Conservation (phyloP, 2,329 filamentous ascomycete species). For the Aschersonia sp. region DNA sequence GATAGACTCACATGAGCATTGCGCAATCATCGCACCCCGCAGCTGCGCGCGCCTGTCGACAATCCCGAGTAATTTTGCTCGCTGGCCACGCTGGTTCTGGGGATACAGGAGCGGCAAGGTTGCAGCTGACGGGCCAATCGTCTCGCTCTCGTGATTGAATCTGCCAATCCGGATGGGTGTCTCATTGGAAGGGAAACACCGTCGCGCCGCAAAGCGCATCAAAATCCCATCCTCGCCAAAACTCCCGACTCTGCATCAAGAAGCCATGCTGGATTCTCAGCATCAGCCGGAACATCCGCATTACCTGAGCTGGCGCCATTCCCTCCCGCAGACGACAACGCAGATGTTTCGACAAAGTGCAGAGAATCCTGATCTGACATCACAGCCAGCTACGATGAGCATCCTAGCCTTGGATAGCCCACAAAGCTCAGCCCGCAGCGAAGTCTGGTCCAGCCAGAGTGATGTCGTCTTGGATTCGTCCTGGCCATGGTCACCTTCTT, state of each 20-base stretch:
- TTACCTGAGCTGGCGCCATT: background rate
- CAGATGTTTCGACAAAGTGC: background rate
- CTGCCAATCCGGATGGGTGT: conserved; percentile 6
- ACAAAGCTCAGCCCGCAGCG: too few relatives aligned
- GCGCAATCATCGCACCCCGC: background rate
- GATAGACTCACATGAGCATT: background rate
- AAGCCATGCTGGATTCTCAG: background rate
- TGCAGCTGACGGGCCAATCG: background rate
- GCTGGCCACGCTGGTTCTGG: background rate
- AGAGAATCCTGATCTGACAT: background rate
- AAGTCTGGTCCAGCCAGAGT: too few relatives aligned
- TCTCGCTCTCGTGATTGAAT: too few relatives aligned
- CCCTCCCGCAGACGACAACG: background rate
- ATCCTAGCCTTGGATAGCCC: background rate
- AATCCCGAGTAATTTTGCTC: too few relatives aligned
- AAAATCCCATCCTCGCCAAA: conserved; percentile 6
- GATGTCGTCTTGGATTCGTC: too few relatives aligned
- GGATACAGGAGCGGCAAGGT: background rate
- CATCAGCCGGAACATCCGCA: background rate
- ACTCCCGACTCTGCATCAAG: background rate
- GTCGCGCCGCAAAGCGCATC: conserved; percentile 10
- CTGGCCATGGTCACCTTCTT: too few relatives aligned
- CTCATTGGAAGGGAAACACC: conserved; percentile 3
- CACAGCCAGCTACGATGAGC: background rate
- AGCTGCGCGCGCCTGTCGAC: background rate